Base-by-base conservation (phyloP, 2,329 filamentous ascomycete species). In the Beauveria bassiana region DNA sequence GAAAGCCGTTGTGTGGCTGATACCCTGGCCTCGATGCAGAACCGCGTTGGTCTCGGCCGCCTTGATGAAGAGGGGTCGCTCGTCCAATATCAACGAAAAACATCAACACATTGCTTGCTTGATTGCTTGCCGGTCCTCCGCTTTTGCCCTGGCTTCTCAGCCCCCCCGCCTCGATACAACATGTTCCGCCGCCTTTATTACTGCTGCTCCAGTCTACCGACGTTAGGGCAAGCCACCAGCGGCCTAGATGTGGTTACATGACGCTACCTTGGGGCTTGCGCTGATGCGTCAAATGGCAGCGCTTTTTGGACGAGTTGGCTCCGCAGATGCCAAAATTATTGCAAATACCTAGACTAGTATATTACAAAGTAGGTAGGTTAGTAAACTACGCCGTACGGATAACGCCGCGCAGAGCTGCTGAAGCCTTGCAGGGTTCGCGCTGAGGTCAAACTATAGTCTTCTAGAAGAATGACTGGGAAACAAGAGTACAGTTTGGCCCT, bases 1-100 rank as follows among this genome's bases (percentile, higher is more conserved):
- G 52, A 55, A 55, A 55, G 52, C 52, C 52, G 52, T 42, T 31
- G 10, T 28, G 55, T 58, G 55, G 55, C 45, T 58, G 43, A 31
- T 42, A 58, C 49, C 55, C 55, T 58, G 31, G 31, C 49, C 55
- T 50, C 28, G 55, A 58, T 58, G 31, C 31, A 46, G 43, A 45
- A 46, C 12, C 42, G 20, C 22, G 5, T 34, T 51, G 20, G 40
- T 55, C 38, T 26, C 52, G 52, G 22, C 22, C 52, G 40, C 22
- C 52, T 8, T 14, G 38, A 16, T 4, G 12, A 8, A 4, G 49
- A 4, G 49, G 50, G 22, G 28, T 46, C 20, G 26, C 26, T 38
- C 55, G 20, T 28, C 24, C 24, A 8, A 18, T 22, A 22, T 22
- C 20, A 31, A 12, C 3, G 31, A 22, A 31, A 28, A 31, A 31